Conservation (phyloP, 2,329 filamentous ascomycete species). For the Aureobasidium sp. region DNA sequence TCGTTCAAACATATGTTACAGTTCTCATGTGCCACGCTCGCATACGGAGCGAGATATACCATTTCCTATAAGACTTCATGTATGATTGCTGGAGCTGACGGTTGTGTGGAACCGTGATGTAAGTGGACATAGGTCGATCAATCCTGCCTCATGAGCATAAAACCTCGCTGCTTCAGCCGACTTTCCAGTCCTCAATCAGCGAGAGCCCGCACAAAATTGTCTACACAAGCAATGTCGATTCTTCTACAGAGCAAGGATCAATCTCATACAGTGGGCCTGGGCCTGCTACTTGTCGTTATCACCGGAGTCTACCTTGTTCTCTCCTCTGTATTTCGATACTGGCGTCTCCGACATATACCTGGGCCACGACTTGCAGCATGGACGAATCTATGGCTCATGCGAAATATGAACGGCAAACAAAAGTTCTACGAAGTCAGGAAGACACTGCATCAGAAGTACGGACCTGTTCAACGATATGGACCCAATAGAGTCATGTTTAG, state of each 20-base stretch:
- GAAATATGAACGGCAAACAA: background rate
- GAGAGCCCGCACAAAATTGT: background rate
- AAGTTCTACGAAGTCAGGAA: background rate
- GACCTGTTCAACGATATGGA: background rate
- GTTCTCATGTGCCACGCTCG: background rate
- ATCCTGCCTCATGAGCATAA: background rate
- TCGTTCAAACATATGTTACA: background rate
- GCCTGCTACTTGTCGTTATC: background rate
- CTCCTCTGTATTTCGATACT: background rate
- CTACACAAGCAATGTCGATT: background rate
- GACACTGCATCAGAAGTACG: background rate
- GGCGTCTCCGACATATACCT: background rate
- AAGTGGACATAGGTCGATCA: background rate
- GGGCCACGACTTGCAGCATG: background rate
- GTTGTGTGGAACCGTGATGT: background rate
- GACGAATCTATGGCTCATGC: background rate
- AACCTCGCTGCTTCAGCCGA: background rate
- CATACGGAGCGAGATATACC: background rate
- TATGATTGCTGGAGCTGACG: background rate
- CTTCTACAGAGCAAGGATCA: background rate
- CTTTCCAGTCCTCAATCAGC: background rate
- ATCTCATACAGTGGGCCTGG: background rate
- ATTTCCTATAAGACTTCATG: background rate
- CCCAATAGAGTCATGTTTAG: background rate
- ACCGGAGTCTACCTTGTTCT: background rate